A percentile compares a stretch with the other conserved stretches of the same genome.
phyloP scores from a whole-genome alignment of 345 rosid genomes.

The Brassica cretica region DNA sequence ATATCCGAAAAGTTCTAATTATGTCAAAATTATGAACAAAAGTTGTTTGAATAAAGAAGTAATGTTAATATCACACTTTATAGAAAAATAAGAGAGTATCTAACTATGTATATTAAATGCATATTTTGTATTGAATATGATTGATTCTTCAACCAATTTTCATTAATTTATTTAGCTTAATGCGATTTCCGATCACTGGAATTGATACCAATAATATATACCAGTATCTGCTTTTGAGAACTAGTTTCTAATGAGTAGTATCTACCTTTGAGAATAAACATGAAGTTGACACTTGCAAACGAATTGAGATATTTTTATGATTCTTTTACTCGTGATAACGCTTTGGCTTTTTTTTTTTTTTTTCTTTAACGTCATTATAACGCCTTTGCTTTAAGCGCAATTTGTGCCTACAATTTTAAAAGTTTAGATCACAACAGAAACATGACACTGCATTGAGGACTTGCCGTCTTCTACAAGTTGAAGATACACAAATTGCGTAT shows the following conservation, averaged over 20 bases:
- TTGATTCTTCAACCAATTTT: neutral
- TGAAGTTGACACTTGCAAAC: neutral
- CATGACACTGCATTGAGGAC: slow-evolving; percentile 14
- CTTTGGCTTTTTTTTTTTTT: neutral
- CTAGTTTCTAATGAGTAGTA: neutral
- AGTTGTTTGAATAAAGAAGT: neutral
- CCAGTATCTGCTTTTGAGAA: neutral
- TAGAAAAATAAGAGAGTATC: neutral
- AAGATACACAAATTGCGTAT: slow-evolving; percentile 8
- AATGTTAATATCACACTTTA: neutral
- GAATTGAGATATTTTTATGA: neutral
- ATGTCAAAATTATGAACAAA: neutral
- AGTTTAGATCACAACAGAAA: slow-evolving; percentile 11
- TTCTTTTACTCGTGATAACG: neutral
- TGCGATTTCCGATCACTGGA: neutral
- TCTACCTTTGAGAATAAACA: slow-evolving; percentile 1
- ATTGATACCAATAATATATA: neutral
- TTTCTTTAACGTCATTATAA: neutral
- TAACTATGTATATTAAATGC: neutral
- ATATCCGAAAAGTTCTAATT: neutral
- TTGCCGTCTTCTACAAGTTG: slow-evolving; percentile 9
- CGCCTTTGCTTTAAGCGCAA: slow-evolving; percentile 25
- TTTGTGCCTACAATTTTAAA: neutral
- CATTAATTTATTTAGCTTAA: neutral
- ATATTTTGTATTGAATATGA: neutral